Conservation (phyloP, 495 filamentous ascomycete species). For the Penicillium alfredii region DNA sequence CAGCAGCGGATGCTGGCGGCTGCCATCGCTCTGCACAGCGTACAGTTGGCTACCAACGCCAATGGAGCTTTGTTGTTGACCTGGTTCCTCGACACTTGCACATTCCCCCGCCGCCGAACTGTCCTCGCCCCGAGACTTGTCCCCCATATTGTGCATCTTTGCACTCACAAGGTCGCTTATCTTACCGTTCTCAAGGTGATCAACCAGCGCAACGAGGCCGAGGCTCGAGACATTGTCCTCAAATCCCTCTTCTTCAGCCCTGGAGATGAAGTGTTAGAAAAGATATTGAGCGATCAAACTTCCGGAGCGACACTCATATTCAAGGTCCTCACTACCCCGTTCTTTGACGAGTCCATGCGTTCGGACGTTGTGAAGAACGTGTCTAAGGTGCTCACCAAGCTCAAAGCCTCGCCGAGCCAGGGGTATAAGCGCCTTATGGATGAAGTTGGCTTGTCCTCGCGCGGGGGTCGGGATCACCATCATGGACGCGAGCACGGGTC, state of each 20-base stretch:
- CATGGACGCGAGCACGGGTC: constrained; percentile 39
- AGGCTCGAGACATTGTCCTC: constrained; percentile 87
- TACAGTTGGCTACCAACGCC: constrained; percentile 91
- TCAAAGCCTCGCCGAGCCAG: constrained; percentile 90
- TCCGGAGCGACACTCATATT: constrained; percentile 96
- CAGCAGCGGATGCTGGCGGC: constrained; percentile 94
- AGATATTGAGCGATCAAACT: constrained; percentile 83
- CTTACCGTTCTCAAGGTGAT: constrained; percentile 97
- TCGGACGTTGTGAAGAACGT: constrained; percentile 85
- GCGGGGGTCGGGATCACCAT: constrained; percentile 44
- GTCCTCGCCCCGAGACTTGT: constrained; percentile 90
- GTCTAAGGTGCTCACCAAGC: constrained; percentile 75
- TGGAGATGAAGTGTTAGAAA: constrained; percentile 80
- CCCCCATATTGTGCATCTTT: constrained; percentile 92
- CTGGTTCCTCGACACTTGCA: constrained; percentile 98
- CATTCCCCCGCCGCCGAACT: constrained; percentile 83
- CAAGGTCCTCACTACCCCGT: constrained; percentile 95
- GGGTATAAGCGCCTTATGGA: constrained; percentile 99
- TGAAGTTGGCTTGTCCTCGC: constrained; percentile 79
- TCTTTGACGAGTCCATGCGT: constrained; percentile 90
- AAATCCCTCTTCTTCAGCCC: constrained; percentile 92
- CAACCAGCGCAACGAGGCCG: constrained; percentile 91
- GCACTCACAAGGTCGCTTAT: constrained; percentile 98
- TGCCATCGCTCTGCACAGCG: constrained; percentile 90
- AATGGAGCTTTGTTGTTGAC: constrained; percentile 92